Evolutionary conservation across 2,329 filamentous ascomycete genomes (phyloP).

Genomic region (Graphilbum fragrans): DNA sequence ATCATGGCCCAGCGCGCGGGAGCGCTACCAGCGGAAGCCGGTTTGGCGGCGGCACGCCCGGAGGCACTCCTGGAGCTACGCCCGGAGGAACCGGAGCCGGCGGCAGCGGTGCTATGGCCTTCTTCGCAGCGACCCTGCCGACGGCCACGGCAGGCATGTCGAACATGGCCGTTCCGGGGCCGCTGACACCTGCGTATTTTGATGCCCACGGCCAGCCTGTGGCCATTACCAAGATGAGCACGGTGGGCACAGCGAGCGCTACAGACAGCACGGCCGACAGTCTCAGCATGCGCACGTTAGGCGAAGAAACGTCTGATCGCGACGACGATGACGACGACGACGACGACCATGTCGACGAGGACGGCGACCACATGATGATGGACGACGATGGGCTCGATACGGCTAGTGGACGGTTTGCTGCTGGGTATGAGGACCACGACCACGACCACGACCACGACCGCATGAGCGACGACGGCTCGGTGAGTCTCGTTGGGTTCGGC

Average conservation of each 20-base stretch:
- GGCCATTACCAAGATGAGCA: constrained; percentile 67
- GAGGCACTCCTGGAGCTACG: constrained; percentile 15
- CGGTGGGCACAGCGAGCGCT: constrained; percentile 80
- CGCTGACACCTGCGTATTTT: constrained; percentile 60
- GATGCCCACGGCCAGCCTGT: constrained; percentile 60
- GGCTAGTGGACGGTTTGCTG: constrained; percentile 32
- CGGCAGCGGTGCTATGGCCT: constrained; percentile 31
- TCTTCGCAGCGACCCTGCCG: constrained; percentile 22
- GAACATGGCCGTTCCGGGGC: constrained; percentile 11
- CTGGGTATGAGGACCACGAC: constrained; percentile 56
- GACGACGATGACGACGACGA: constrained; percentile 35
- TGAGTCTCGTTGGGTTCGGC: constrained; percentile 80
- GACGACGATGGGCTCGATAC: constrained; percentile 40
- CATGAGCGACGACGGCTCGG: constrained; percentile 44
- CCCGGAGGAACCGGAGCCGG: neutral
- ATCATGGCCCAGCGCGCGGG: constrained; percentile 14
- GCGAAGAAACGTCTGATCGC: constrained; percentile 18
- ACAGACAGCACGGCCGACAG: constrained; percentile 65
- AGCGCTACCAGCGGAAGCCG: constrained; percentile 9
- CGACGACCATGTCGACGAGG: constrained; percentile 32
- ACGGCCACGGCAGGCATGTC: neutral
- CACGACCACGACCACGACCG: constrained; percentile 39
- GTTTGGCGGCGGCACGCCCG: constrained; percentile 17
- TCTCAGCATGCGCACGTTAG: constrained; percentile 8
- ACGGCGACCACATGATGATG: constrained; percentile 33